A percentile compares a stretch with the other conserved stretches of the same genome.
phyloP scores from a whole-genome alignment of 1,284 basidiomycete genomes.

The Uromyces viciae-fabae region DNA sequence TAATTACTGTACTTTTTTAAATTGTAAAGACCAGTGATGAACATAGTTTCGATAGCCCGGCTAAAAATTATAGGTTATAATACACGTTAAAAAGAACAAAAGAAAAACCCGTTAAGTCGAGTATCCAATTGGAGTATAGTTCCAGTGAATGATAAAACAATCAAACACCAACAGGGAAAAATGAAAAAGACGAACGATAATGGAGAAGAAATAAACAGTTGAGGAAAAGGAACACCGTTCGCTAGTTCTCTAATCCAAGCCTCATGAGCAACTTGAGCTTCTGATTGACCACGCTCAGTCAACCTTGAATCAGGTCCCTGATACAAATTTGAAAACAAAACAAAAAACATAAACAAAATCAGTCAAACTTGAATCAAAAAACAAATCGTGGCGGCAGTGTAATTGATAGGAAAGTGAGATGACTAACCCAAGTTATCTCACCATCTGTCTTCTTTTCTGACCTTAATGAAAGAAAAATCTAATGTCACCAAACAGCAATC shows the following conservation, averaged over 20 bases:
- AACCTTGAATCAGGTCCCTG: constrained; percentile 41
- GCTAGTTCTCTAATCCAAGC: constrained; percentile 36
- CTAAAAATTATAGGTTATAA: background rate
- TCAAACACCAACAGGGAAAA: background rate
- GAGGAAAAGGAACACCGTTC: background rate
- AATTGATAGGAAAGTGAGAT: too few species aligned
- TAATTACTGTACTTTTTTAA: background rate
- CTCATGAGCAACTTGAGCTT: background rate
- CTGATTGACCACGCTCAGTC: background rate
- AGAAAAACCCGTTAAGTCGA: background rate
- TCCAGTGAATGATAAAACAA: background rate
- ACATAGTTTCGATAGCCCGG: constrained; percentile 39
- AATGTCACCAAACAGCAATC: background rate
- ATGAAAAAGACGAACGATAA: background rate
- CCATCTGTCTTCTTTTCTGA: constrained; percentile 28
- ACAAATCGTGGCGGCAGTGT: too few species aligned
- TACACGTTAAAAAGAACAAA: background rate
- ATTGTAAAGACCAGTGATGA: constrained; percentile 30
- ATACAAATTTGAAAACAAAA: too few species aligned
- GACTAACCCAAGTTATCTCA: constrained; percentile 23
- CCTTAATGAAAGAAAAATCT: constrained; percentile 19
- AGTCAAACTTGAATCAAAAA: too few species aligned
- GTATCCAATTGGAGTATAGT: too few species aligned
- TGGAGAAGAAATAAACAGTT: constrained; percentile 33
- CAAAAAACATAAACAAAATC: background rate